phyloP scores from a whole-genome alignment of 345 rosid species.

The Citrus maxima region DNA sequence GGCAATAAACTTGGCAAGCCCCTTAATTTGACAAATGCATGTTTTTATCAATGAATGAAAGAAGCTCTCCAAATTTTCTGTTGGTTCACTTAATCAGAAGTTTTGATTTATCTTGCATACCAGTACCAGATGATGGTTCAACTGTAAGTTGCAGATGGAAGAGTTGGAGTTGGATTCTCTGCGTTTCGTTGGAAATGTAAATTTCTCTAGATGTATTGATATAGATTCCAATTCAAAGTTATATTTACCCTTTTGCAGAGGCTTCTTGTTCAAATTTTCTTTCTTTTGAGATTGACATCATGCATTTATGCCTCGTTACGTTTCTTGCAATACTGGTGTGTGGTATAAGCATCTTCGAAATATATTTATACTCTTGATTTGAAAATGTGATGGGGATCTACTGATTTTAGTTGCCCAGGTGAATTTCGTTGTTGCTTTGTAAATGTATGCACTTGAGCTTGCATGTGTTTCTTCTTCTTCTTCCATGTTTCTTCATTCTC shows the following conservation, averaged over 20 bases:
- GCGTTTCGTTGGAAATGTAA: not conserved
- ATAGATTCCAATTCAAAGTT: not conserved
- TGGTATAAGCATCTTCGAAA: not conserved
- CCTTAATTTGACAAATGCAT: slow-evolving; percentile 44
- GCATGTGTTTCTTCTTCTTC: not conserved
- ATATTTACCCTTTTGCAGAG: not conserved
- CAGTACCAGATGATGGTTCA: not conserved
- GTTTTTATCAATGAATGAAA: slow-evolving; percentile 37
- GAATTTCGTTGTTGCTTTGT: no score
- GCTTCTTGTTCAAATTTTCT: not conserved
- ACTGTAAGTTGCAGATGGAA: not conserved
- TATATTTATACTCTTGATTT: not conserved
- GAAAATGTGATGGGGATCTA: not conserved
- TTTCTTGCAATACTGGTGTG: not conserved
- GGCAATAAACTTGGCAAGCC: slow-evolving; percentile 60
- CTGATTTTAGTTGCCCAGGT: not conserved
- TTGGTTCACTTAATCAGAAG: not conserved
- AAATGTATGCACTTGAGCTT: not conserved
- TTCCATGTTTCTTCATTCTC: not conserved
- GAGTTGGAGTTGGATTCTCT: not conserved
- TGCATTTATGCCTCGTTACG: not conserved
- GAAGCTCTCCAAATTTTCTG: not conserved
- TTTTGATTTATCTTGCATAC: not conserved
- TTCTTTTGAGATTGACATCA: not conserved
- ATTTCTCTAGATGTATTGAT: not conserved